These are phyloP conservation scores for Penicillium soppii DNA, from an alignment of 495 filamentous ascomycete genomes.

Conservation along the genomic window DNA sequence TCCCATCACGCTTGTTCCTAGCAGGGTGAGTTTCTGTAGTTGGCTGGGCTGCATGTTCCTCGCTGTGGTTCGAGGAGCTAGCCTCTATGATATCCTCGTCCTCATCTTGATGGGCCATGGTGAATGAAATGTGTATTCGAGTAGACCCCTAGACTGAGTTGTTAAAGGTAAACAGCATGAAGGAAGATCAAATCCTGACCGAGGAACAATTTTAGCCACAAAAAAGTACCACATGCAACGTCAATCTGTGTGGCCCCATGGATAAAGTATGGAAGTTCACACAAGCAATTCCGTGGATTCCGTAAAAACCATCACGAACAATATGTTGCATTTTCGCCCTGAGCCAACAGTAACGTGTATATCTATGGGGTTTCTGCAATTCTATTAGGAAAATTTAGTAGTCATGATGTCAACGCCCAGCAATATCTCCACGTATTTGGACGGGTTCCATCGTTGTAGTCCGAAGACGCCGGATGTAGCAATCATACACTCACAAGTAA, in stretches of 20 bases:
- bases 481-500: neutral
- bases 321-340: neutral
- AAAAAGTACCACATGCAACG: too few species aligned
- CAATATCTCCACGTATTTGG: too few species aligned
- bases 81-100: conserved; percentile 10
- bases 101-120: conserved; percentile 21
- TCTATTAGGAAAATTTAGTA: conserved; percentile 3
- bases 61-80: conserved; percentile 16
- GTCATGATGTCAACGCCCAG: conserved; percentile 30
- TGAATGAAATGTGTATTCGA: neutral
- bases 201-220: too few species aligned
- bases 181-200: too few species aligned
- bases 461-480: conserved; percentile 8
- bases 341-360: neutral
- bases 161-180: too few species aligned
- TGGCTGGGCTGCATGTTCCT: conserved; percentile 9
- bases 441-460: neutral
- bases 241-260: too few species aligned
- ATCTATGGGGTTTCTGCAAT: neutral
- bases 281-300: neutral
- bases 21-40: conserved; percentile 18
- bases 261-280: neutral
- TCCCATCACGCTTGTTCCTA: conserved; percentile 9
- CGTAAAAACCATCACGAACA: too few species aligned
- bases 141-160: neutral